A percentile compares a stretch with the other conserved stretches of the same genome.
Evolutionary conservation across 2,329 filamentous ascomycete genomes (phyloP).

Genomic region (Coniochaeta pulveracea): DNA sequence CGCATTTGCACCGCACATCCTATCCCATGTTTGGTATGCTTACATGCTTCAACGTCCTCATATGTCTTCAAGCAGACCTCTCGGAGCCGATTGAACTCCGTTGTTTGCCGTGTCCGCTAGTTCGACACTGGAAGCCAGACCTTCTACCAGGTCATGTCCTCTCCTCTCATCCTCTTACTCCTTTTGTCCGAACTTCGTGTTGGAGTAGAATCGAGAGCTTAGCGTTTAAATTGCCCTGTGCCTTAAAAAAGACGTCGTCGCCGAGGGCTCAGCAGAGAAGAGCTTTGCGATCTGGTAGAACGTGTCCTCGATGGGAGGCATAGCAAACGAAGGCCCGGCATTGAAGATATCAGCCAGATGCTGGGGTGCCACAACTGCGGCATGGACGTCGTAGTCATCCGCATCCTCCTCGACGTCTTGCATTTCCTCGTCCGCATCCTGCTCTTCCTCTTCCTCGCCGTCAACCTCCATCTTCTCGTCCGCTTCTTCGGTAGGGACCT

Average conservation of each 20-base stretch:
- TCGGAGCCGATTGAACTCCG: too few species aligned
- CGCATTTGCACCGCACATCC: slow-evolving; percentile 5
- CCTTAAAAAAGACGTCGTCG: slow-evolving; percentile 10
- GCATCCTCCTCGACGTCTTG: slow-evolving; percentile 16
- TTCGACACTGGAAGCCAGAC: too few species aligned
- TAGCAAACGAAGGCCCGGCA: slow-evolving; percentile 53
- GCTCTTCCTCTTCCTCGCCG: slow-evolving; percentile 27
- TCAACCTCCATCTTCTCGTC: slow-evolving; percentile 17
- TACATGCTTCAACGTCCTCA: too few species aligned
- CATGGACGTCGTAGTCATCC: slow-evolving; percentile 30
- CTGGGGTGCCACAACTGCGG: slow-evolving; percentile 55
- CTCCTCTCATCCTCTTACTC: too few species aligned
- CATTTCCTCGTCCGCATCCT: slow-evolving; percentile 29
- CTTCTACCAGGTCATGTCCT: too few species aligned
- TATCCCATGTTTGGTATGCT: too few species aligned
- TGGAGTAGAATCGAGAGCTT: too few species aligned
- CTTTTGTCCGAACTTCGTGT: too few species aligned
- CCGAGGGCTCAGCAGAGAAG: slow-evolving; percentile 45
- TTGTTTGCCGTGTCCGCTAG: too few species aligned
- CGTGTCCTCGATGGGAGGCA: slow-evolving; percentile 62
- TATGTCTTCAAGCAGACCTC: too few species aligned
- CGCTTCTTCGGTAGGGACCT: slow-evolving; percentile 3
- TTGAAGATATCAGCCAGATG: slow-evolving; percentile 62
- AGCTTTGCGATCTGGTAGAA: slow-evolving; percentile 61
- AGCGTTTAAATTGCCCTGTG: too few species aligned